A percentile compares a stretch with the other conserved stretches of the same genome.
phyloP scores from a whole-genome alignment of 2,329 filamentous ascomycete species.

The Aspergillus floridensis region DNA sequence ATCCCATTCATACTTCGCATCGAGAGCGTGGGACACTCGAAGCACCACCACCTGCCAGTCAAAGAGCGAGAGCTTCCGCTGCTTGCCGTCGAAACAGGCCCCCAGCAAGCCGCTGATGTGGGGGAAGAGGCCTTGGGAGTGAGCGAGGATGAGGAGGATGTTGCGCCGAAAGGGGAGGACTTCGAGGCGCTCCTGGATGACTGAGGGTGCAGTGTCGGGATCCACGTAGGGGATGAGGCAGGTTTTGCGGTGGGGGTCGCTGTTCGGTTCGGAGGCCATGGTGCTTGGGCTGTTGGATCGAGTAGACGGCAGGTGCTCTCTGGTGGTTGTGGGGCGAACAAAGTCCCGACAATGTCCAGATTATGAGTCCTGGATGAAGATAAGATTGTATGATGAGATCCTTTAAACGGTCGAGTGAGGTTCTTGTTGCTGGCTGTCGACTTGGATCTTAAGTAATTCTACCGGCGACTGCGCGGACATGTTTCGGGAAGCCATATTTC shows the following conservation, averaged over 20 bases:
- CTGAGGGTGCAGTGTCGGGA: slow-evolving; percentile 2
- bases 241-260: not conserved
- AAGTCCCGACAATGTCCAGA: too few relatives aligned
- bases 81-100: slow-evolving; percentile 11
- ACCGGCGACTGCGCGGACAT: too few relatives aligned
- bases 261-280: too few relatives aligned
- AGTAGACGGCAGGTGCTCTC: too few relatives aligned
- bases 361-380: too few relatives aligned
- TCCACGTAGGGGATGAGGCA: slow-evolving; percentile 11
- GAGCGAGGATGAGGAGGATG: slow-evolving; percentile 5
- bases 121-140: slow-evolving; percentile 9
- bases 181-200: not conserved
- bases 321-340: too few relatives aligned
- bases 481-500: too few relatives aligned
- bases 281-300: too few relatives aligned
- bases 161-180: slow-evolving; percentile 12
- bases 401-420: too few relatives aligned
- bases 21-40: slow-evolving; percentile 2
- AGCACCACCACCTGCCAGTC: slow-evolving; percentile 17
- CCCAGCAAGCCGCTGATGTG: slow-evolving; percentile 7
- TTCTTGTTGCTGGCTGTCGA: too few relatives aligned
- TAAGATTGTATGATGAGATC: too few relatives aligned
- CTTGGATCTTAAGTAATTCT: too few relatives aligned
- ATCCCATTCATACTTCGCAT: slow-evolving; percentile 11
- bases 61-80: slow-evolving; percentile 6